These are phyloP conservation scores for Pseudoscleropodium purum DNA, from an alignment of 225 moss, liverwort and hornwort species.

Conservation along the genomic window DNA sequence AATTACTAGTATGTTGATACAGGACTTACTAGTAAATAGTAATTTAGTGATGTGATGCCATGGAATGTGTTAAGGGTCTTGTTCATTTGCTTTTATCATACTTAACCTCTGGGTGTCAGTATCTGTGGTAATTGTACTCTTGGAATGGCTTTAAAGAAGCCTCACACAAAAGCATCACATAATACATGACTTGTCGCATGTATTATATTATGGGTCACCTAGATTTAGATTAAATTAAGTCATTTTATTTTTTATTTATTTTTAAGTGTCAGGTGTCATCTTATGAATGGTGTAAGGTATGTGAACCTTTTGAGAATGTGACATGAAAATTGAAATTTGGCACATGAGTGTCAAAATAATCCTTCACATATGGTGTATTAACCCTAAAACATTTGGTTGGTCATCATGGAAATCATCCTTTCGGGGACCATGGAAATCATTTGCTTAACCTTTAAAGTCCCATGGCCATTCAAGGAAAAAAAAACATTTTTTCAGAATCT, in stretches of 20 bases:
- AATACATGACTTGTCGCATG: background rate
- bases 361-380: background rate
- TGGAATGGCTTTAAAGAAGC: background rate
- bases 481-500: no score
- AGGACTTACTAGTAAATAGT: background rate
- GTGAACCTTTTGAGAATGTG: background rate
- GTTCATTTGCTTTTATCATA: background rate
- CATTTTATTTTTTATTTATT: no score
- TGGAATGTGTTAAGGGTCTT: background rate
- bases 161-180: background rate
- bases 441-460: no score
- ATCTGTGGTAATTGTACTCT: background rate
- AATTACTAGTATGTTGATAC: background rate
- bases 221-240: no score
- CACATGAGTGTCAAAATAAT: background rate
- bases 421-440: no score
- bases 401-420: background rate
- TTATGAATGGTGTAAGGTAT: background rate
- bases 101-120: background rate
- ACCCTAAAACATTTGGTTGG: fast-evolving
- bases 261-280: background rate
- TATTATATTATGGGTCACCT: background rate
- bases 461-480: no score
- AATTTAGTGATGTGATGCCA: background rate
- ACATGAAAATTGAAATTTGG: background rate